phyloP scores from a whole-genome alignment of 176 grass and related monocot species.

The Bothriochloa decipiens region DNA sequence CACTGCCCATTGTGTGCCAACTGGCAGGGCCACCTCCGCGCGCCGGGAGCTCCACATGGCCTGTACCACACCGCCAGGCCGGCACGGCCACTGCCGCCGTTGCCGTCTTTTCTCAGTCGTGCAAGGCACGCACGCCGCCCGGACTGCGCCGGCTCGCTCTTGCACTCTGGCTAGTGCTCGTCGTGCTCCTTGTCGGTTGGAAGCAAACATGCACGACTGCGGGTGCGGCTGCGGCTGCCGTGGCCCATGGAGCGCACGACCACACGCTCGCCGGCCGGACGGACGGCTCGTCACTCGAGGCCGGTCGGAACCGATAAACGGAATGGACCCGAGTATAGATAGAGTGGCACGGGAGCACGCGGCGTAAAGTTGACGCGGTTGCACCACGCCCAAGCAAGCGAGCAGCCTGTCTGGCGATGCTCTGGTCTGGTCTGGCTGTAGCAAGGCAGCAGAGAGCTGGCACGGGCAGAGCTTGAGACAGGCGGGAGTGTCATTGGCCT shows the following conservation, averaged over 20 bases:
- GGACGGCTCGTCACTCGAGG: too few relatives aligned
- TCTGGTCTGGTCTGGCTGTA: neutral
- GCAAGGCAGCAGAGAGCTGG: slow-evolving; percentile 1
- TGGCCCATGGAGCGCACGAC: neutral
- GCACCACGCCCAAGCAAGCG: neutral
- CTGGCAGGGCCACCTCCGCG: neutral
- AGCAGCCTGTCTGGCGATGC: neutral
- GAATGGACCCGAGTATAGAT: too few relatives aligned
- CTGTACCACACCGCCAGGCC: neutral
- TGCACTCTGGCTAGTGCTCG: neutral
- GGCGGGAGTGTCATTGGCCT: neutral
- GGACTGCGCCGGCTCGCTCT: neutral
- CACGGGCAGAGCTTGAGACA: neutral
- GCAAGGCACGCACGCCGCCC: neutral
- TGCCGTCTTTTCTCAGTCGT: neutral
- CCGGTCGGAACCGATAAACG: neutral
- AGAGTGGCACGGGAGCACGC: too few relatives aligned
- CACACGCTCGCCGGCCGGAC: too few relatives aligned
- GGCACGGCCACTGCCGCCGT: neutral
- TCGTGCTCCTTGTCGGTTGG: neutral
- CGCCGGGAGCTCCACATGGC: neutral
- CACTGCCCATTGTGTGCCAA: too few relatives aligned
- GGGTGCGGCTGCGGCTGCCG: neutral
- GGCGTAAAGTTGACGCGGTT: neutral
- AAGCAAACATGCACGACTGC: neutral